phyloP scores from a whole-genome alignment of 768 basidiomycete species.

The Rhizopogon vesiculosus region DNA sequence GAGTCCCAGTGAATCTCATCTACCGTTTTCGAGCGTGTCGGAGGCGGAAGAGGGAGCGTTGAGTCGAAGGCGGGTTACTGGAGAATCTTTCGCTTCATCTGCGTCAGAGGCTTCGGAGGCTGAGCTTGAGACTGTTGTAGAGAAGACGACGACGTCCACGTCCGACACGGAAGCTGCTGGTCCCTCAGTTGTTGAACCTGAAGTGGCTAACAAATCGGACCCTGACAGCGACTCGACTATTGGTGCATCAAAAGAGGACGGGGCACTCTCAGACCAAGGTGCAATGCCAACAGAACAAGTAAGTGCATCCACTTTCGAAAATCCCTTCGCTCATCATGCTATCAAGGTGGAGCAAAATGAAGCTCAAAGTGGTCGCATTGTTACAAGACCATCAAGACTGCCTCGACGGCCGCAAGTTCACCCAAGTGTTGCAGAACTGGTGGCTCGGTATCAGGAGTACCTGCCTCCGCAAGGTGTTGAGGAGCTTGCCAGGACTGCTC shows the following conservation, averaged over 20 bases:
- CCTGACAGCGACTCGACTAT: constrained; percentile 85
- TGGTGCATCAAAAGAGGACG: constrained; percentile 42
- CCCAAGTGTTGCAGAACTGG: constrained; percentile 78
- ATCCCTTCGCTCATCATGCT: constrained; percentile 9
- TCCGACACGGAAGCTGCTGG: constrained; percentile 13
- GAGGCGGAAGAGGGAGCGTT: constrained; percentile 63
- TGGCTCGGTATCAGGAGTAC: constrained; percentile 77
- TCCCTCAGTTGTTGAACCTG: constrained; percentile 3
- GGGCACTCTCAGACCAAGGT: constrained; percentile 10
- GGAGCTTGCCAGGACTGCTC: constrained; percentile 66
- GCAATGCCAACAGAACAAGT: constrained; percentile 22
- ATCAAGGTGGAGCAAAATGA: constrained; percentile 19
- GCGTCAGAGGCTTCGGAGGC: constrained; percentile 69
- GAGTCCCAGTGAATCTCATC: constrained; percentile 45
- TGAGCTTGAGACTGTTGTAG: constrained; percentile 35
- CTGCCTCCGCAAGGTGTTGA: constrained; percentile 69
- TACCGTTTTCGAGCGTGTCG: constrained; percentile 64
- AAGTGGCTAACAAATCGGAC: constrained; percentile 42
- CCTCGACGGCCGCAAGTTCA: constrained; percentile 55
- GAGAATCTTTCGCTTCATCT: constrained; percentile 60
- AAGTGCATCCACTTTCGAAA: constrained; percentile 5
- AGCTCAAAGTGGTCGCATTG: constrained; percentile 11
- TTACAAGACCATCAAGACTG: constrained; percentile 48
- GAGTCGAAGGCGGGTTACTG: constrained; percentile 42
- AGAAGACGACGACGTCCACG: constrained; percentile 12